Base-by-base conservation (phyloP, 441 rosid species). In the Raphanus hybrid region DNA sequence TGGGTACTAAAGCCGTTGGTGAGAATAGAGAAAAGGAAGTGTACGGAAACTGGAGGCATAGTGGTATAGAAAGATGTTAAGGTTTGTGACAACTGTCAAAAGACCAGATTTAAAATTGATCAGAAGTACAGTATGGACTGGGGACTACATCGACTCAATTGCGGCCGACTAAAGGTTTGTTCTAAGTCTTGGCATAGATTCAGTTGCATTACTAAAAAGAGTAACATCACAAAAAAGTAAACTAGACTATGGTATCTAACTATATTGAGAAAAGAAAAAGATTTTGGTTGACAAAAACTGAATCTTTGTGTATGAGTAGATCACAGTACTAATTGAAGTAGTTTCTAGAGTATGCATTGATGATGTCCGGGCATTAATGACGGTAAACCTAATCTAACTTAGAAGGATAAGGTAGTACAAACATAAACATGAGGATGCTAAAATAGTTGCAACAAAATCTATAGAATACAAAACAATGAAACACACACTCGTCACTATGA, bases 401-500 rank as follows among this genome's bases (percentile, higher is more conserved):
- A 64, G 16, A 4, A 45, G 41, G 52, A 23, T 35, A 66, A 37
- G 29, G 67, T 15, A 0, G 37, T 15, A 3, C 10, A 64, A 2
- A n/a, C 20, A 57, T 20, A 41, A 20, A 60, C 15, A 60, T 6
- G 16, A 60, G 64, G 64, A 29, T 60, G 64, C 35, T 26, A 11
- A 0, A 55, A 55, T 16, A 8, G 5, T 29, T 29, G 34, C 0
- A 29, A 29, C 0, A 35, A 2, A 45, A 3, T 48, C 55, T 5
- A n/a, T n/a, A 48, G 16, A 48, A 48, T 5, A 48, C 2, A 7
- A 59, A 9, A 65, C 50, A 64, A 55, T 12, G 71, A 41, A 52
- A 70, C 50, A 70, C 48, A 35, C 26, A 64, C 52, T 70, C 29
- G 57, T 52, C 39, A 59, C 37, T 55, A 52, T 1, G 20, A 54